Evolutionary conservation across 2,329 filamentous ascomycete species (phyloP).

Genomic region (Celoporthe dispersa): DNA sequence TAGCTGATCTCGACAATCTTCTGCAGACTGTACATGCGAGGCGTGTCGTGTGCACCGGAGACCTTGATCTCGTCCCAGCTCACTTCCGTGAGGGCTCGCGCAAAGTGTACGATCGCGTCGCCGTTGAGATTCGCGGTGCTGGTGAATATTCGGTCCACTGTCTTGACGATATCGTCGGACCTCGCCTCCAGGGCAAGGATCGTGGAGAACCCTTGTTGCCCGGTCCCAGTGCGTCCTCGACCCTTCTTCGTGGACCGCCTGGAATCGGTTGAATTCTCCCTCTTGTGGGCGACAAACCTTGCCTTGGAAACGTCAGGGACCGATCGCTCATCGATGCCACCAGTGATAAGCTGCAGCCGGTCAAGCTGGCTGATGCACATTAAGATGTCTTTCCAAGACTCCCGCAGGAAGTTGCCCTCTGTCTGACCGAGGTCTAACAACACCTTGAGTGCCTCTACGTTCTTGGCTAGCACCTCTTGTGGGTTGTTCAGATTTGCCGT

Average conservation of each 20-base stretch:
- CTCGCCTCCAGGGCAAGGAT: constrained; percentile 92
- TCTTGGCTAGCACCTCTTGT: constrained; percentile 93
- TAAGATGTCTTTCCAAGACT: constrained; percentile 94
- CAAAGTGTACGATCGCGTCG: constrained; percentile 95
- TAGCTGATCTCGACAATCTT: constrained; percentile 99
- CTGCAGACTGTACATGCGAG: constrained; percentile 94
- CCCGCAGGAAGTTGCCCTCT: constrained; percentile 86
- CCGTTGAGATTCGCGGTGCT: constrained; percentile 93
- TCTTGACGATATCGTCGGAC: constrained; percentile 89
- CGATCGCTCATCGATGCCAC: constrained; percentile 89
- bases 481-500: constrained; percentile 96
- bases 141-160: constrained; percentile 94
- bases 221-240: constrained; percentile 58
- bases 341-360: constrained; percentile 90
- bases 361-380: constrained; percentile 96
- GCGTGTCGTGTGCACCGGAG: constrained; percentile 92
- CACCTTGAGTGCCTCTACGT: constrained; percentile 91
- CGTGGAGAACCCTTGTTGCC: constrained; percentile 67
- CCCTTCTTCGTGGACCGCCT: constrained; percentile 64
- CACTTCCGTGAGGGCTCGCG: constrained; percentile 88
- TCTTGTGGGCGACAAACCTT: constrained; percentile 66
- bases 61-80: constrained; percentile 99
- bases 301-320: constrained; percentile 91
- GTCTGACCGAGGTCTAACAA: constrained; percentile 90
- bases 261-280: constrained; percentile 58